phyloP scores from a whole-genome alignment of 108 stramenopile genomes.

The Skeletonema costatum region DNA sequence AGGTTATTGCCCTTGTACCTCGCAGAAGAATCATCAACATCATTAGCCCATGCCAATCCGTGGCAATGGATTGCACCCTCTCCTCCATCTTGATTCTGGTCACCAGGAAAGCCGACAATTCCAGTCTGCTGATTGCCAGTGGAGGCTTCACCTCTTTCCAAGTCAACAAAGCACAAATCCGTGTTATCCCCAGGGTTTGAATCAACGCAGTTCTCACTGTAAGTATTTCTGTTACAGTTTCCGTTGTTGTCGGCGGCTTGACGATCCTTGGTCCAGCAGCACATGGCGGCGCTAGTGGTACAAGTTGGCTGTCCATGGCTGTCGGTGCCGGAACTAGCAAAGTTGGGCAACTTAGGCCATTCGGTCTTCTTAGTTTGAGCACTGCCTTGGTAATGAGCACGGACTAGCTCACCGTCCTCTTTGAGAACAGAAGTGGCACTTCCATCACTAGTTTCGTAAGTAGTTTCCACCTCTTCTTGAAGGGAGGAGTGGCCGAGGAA shows the following conservation, averaged over 20 bases:
- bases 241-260: slow-evolving; percentile 61
- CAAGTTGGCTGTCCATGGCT: slow-evolving; percentile 3
- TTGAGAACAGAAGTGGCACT: slow-evolving; percentile 18
- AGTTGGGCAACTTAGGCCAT: slow-evolving; percentile 41
- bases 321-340: slow-evolving; percentile 4
- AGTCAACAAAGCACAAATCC: slow-evolving; percentile 52
- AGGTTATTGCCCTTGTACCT: slow-evolving; percentile 55
- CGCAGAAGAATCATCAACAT: slow-evolving; percentile 8
- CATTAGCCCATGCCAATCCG: slow-evolving; percentile 56
- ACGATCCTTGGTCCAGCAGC: slow-evolving; percentile 63
- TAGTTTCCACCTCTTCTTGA: slow-evolving; percentile 55
- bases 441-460: slow-evolving; percentile 27
- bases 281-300: slow-evolving; percentile 44
- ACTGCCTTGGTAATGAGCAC: slow-evolving; percentile 24
- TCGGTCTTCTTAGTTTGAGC: slow-evolving; percentile 13
- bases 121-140: slow-evolving; percentile 9
- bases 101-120: slow-evolving; percentile 29
- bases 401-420: slow-evolving; percentile 29
- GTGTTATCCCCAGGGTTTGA: slow-evolving; percentile 57
- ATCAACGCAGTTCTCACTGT: slow-evolving; percentile 48
- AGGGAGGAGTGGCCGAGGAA: not conserved
- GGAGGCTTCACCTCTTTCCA: slow-evolving; percentile 2
- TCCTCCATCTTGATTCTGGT: not conserved
- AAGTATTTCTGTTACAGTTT: slow-evolving; percentile 39
- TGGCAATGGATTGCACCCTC: slow-evolving; percentile 59